phyloP scores from a whole-genome alignment of 1,284 basidiomycete species.

The Leccinum solheimii region DNA sequence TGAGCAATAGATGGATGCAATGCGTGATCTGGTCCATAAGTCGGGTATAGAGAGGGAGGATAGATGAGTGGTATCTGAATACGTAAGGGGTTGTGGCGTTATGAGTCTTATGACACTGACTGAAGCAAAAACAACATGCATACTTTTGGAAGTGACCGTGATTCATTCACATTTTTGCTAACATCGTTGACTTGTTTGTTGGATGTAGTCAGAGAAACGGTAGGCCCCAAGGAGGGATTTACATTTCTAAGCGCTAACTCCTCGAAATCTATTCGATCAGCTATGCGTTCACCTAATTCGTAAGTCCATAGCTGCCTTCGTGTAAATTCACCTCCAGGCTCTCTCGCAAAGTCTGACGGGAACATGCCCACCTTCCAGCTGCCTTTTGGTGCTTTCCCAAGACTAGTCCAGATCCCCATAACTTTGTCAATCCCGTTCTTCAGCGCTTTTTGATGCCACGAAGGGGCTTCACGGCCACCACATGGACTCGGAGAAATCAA shows the following conservation, averaged over 20 bases:
- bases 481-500: constrained; percentile 15
- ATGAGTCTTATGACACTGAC: not conserved
- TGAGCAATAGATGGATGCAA: constrained; percentile 48
- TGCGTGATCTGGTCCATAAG: not conserved
- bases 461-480: constrained; percentile 4
- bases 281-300: constrained; percentile 60
- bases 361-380: constrained; percentile 65
- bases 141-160: constrained; percentile 8
- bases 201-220: constrained; percentile 26
- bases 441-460: constrained; percentile 26
- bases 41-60: constrained; percentile 53
- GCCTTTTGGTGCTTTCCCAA: constrained; percentile 61
- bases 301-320: constrained; percentile 53
- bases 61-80: constrained; percentile 66
- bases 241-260: constrained; percentile 69
- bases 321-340: constrained; percentile 4
- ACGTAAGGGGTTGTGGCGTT: not conserved
- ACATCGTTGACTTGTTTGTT: constrained; percentile 22
- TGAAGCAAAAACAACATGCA: not conserved
- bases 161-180: constrained; percentile 7
- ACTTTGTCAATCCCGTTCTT: constrained; percentile 54
- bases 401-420: constrained; percentile 55
- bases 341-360: not conserved
- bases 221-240: constrained; percentile 66
- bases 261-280: constrained; percentile 74